phyloP scores from a whole-genome alignment of 148 eudicot species.

The Heliosperma pusillum region DNA sequence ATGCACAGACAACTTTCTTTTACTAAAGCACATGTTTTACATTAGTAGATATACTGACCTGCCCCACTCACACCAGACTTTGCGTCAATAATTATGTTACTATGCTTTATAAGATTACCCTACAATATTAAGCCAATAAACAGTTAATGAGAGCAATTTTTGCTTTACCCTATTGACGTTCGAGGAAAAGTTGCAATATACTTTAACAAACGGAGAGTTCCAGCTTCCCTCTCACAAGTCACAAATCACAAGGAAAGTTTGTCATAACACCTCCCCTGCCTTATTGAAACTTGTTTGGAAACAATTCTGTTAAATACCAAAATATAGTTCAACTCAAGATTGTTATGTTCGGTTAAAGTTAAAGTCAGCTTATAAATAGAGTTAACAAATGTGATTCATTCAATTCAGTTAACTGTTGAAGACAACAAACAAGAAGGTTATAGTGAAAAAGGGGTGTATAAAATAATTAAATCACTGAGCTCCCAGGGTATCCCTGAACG shows the following conservation, averaged over 20 bases:
- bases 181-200: neutral
- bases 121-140: constrained; percentile 31
- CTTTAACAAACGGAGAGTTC: neutral
- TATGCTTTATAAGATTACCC: constrained; percentile 61
- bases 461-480: neutral
- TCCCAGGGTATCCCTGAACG: neutral
- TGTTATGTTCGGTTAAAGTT: constrained; percentile 1
- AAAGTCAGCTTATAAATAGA: neutral
- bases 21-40: neutral
- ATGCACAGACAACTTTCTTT: neutral
- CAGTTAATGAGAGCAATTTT: neutral
- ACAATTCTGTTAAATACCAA: neutral
- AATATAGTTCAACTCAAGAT: neutral
- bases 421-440: neutral
- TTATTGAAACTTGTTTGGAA: neutral
- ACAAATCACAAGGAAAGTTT: neutral
- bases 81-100: constrained; percentile 75
- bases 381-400: neutral
- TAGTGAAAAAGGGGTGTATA: neutral
- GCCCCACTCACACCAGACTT: constrained; percentile 99
- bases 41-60: constrained; percentile 41
- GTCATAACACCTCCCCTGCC: neutral
- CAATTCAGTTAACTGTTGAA: neutral
- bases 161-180: neutral
- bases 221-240: neutral